These are phyloP conservation scores for Colletotrichum sojae DNA, from an alignment of 2,329 filamentous ascomycete species.

Conservation along the genomic window DNA sequence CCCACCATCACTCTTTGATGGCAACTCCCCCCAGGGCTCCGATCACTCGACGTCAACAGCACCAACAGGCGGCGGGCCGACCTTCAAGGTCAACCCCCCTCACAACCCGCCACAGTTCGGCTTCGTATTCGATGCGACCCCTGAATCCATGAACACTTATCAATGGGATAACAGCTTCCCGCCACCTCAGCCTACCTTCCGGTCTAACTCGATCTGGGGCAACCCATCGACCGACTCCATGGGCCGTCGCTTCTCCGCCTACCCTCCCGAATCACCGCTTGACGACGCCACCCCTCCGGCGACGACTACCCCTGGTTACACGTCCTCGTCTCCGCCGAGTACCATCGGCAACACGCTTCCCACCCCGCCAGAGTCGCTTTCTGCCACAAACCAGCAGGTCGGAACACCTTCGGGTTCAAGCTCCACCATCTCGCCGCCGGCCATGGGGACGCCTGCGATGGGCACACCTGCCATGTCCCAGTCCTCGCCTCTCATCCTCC, in stretches of 20 bases:
- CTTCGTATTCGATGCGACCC: conserved; percentile 69
- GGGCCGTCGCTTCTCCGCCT: conserved; percentile 74
- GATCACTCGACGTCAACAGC: conserved; percentile 54
- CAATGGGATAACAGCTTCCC: conserved; percentile 58
- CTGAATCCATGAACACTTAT: conserved; percentile 66
- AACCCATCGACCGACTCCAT: conserved; percentile 68
- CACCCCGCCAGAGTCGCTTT: conserved; percentile 61
- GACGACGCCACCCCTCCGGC: conserved; percentile 55
- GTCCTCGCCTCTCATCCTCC: conserved; percentile 47
- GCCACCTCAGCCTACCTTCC: conserved; percentile 68
- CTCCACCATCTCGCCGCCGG: conserved; percentile 31
- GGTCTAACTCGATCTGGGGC: conserved; percentile 77
- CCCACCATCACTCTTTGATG: conserved; percentile 63
- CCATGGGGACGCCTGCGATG: conserved; percentile 39
- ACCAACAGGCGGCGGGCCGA: conserved; percentile 46
- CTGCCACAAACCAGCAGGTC: conserved; percentile 42
- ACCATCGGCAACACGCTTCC: conserved; percentile 49
- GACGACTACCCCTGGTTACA: conserved; percentile 44
- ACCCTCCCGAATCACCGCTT: conserved; percentile 68
- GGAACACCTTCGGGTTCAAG: conserved; percentile 29
- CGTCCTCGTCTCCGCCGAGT: conserved; percentile 41
- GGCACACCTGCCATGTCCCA: conserved; percentile 45
- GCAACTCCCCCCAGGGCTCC: conserved; percentile 62
- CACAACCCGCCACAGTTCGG: conserved; percentile 71
- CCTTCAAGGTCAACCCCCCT: conserved; percentile 62